Conservation (phyloP, 345 rosid species). For the Camelina hispida region DNA sequence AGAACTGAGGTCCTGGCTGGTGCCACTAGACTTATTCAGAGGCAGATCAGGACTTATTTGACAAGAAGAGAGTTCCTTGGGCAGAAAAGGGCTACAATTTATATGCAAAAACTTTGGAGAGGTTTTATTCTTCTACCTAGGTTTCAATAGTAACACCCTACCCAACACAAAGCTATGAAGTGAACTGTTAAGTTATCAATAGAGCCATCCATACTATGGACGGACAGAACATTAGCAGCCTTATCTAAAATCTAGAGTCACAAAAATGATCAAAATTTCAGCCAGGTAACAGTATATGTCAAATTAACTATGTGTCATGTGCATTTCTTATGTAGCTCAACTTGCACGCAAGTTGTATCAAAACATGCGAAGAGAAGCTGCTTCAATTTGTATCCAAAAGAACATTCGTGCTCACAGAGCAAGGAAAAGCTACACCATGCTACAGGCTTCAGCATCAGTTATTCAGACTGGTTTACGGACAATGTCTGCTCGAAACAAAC, state of each 20-base stretch:
- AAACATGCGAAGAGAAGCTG: slow-evolving; percentile 61
- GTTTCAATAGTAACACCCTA: slow-evolving; percentile 23
- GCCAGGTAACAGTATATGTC: slow-evolving; percentile 12
- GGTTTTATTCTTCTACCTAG: slow-evolving; percentile 47
- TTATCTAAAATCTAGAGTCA: background rate
- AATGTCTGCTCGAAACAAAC: slow-evolving; percentile 60
- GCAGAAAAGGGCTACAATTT: slow-evolving; percentile 51
- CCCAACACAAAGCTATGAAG: slow-evolving; percentile 5
- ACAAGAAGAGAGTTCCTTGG: slow-evolving; percentile 56
- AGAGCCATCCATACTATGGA: background rate
- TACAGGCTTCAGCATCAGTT: slow-evolving; percentile 51
- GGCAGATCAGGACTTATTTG: slow-evolving; percentile 60
- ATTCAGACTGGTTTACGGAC: slow-evolving; percentile 68
- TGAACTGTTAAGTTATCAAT: background rate
- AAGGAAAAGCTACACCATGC: slow-evolving; percentile 50
- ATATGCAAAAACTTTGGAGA: slow-evolving; percentile 58
- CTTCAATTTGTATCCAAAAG: slow-evolving; percentile 56
- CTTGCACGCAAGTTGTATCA: slow-evolving; percentile 65
- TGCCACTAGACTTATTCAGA: slow-evolving; percentile 59
- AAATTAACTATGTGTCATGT: slow-evolving; percentile 25
- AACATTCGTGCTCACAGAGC: slow-evolving; percentile 51
- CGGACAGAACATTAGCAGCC: background rate
- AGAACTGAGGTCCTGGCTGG: slow-evolving; percentile 64
- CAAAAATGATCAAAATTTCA: slow-evolving; percentile 8
- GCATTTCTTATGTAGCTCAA: slow-evolving; percentile 49